Conservation (phyloP, 441 rosid genomes). For the Corymbia calophylla region DNA sequence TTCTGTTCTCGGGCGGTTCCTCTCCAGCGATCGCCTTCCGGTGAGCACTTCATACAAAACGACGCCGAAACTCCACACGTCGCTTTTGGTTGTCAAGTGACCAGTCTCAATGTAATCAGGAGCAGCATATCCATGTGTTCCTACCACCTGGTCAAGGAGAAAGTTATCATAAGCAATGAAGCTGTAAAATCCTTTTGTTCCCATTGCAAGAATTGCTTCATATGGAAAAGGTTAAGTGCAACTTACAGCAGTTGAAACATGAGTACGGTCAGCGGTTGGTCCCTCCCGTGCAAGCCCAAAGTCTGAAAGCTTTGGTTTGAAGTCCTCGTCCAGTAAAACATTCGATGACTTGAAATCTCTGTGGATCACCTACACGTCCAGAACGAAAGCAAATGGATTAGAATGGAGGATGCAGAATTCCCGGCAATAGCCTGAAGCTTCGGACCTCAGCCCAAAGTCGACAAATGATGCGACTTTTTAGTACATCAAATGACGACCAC, state of each 20-base stretch:
- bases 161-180: neutral
- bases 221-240: neutral
- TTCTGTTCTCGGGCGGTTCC: slow-evolving; percentile 52
- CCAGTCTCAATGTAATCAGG: slow-evolving; percentile 86
- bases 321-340: slow-evolving; percentile 54
- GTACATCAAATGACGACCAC: neutral
- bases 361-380: slow-evolving; percentile 56
- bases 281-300: slow-evolving; percentile 95
- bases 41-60: slow-evolving; percentile 75
- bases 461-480: neutral
- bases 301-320: slow-evolving; percentile 80
- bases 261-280: slow-evolving; percentile 59
- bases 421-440: neutral
- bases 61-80: slow-evolving; percentile 91
- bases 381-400: neutral
- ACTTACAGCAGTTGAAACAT: slow-evolving; percentile 84
- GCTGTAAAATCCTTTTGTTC: neutral
- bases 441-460: neutral
- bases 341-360: slow-evolving; percentile 80
- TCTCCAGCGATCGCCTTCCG: slow-evolving; percentile 65
- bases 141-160: slow-evolving; percentile 42
- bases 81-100: slow-evolving; percentile 64
- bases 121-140: slow-evolving; percentile 86
- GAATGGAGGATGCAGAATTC: neutral
- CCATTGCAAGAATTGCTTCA: neutral